Percentiles rank a stretch among this genome's conserved stretches.
phyloP scores from a whole-genome alignment of 495 filamentous ascomycete genomes.

The Astrothelium subdiscretum region DNA sequence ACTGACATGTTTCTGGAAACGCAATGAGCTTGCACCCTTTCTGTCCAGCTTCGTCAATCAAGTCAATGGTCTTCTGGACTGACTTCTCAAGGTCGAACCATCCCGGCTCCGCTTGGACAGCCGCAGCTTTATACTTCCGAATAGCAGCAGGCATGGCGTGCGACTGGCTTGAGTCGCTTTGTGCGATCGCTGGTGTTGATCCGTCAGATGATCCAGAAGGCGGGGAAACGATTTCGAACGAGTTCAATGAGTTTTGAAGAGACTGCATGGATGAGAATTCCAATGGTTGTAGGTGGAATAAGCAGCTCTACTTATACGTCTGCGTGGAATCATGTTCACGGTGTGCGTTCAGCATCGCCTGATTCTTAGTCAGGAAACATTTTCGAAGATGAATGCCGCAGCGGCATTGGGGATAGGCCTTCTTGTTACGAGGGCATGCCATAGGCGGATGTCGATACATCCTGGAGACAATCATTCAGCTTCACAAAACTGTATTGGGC shows the following conservation, averaged over 20 bases:
- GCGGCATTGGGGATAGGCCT: not conserved
- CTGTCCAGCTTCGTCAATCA: constrained; percentile 42
- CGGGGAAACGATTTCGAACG: not conserved
- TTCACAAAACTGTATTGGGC: not conserved
- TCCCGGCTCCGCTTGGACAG: constrained; percentile 30
- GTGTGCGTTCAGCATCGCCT: not conserved
- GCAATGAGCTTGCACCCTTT: constrained; percentile 40
- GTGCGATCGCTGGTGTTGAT: not conserved
- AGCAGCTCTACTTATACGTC: not conserved
- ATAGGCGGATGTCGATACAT: not conserved
- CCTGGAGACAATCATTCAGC: not conserved
- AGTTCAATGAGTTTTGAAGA: not conserved
- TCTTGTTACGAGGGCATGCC: not conserved
- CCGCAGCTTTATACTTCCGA: not conserved
- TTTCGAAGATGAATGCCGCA: not conserved
- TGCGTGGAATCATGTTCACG: not conserved
- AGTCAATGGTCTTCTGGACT: constrained; percentile 37
- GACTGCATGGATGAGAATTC: not conserved
- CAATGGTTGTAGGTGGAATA: not conserved
- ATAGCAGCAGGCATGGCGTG: not conserved
- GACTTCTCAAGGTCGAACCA: constrained; percentile 42
- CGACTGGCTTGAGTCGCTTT: not conserved
- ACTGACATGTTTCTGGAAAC: constrained; percentile 42
- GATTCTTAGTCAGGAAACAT: not conserved
- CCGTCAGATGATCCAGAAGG: not conserved